Conservation (phyloP, 2,329 filamentous ascomycete species). For the Aspergillus persii region DNA sequence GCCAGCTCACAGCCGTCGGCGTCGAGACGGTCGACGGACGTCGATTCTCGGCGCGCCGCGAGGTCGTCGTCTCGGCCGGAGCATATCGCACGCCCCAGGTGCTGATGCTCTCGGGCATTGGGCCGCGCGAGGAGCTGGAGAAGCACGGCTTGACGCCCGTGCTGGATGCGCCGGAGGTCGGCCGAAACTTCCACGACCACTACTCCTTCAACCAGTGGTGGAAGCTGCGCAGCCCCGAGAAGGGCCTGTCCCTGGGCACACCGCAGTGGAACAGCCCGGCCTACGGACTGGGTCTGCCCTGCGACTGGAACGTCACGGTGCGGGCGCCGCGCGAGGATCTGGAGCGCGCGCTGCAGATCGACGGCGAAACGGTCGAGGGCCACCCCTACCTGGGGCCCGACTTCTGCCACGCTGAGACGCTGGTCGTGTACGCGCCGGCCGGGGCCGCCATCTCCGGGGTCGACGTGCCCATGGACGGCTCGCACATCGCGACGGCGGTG, state of each 20-base stretch:
- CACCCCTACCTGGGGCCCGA: conserved; percentile 2
- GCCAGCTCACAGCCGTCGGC: conserved; percentile 18
- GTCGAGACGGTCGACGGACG: conserved; percentile 25
- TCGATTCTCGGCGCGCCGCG: conserved; percentile 21
- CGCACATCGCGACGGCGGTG: conserved; percentile 21
- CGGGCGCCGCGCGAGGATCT: conserved; percentile 1
- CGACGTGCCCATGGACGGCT: conserved; percentile 21
- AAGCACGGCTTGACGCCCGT: conserved; percentile 32
- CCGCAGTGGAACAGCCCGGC: conserved; percentile 36
- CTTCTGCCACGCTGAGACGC: conserved; percentile 12
- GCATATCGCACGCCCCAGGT: conserved; percentile 33
- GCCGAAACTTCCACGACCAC: conserved; percentile 28
- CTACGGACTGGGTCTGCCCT: conserved; percentile 36
- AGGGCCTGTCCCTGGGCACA: conserved; percentile 12
- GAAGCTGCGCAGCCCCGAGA: background rate
- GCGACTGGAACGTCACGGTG: conserved; percentile 36
- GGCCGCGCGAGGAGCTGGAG: conserved; percentile 24
- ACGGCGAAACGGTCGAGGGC: background rate
- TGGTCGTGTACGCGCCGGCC: conserved; percentile 25
- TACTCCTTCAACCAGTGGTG: conserved; percentile 26
- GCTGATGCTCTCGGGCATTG: conserved; percentile 37
- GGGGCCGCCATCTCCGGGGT: conserved; percentile 11
- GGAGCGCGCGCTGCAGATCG: conserved; percentile 2
- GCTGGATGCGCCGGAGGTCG: conserved; percentile 21
- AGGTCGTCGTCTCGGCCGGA: conserved; percentile 35